Percentiles rank a stretch among this genome's conserved stretches.
These are phyloP conservation scores for Erysimum cheiranthoides DNA, from an alignment of 345 rosid species.

Conservation along the genomic window DNA sequence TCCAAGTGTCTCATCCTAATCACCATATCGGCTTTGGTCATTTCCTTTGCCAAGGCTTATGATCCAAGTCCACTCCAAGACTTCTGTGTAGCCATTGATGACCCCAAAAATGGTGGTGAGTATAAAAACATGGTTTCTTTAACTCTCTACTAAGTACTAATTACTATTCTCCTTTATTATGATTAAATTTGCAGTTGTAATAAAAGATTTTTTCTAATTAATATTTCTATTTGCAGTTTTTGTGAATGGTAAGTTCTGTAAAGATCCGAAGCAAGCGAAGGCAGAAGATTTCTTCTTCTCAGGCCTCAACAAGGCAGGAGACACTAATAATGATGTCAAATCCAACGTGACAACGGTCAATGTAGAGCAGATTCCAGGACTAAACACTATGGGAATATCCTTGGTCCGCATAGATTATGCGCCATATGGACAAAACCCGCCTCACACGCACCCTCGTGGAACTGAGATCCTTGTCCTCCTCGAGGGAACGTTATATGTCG, in stretches of 20 bases:
- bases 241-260: conserved; percentile 44
- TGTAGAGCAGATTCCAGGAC: conserved; percentile 46
- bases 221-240: conserved; percentile 31
- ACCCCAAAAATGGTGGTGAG: conserved; percentile 38
- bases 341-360: conserved; percentile 42
- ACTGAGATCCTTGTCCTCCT: conserved; percentile 49
- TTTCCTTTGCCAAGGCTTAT: conserved; percentile 14
- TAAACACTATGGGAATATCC: conserved; percentile 53
- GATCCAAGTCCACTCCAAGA: conserved; percentile 43
- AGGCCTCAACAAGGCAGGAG: conserved; percentile 34
- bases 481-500: conserved; percentile 49
- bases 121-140: neutral
- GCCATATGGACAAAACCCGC: conserved; percentile 52
- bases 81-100: conserved; percentile 32
- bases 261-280: conserved; percentile 34
- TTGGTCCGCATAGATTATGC: conserved; percentile 46
- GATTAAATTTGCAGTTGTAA: neutral
- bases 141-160: neutral
- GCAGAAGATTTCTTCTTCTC: conserved; percentile 36
- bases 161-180: neutral
- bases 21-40: neutral
- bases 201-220: neutral
- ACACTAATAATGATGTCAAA: conserved; percentile 29
- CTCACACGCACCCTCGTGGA: conserved; percentile 54
- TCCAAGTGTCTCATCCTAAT: neutral